Conservation (phyloP, 148 eudicot genomes). For the Polygonum maritimum region DNA sequence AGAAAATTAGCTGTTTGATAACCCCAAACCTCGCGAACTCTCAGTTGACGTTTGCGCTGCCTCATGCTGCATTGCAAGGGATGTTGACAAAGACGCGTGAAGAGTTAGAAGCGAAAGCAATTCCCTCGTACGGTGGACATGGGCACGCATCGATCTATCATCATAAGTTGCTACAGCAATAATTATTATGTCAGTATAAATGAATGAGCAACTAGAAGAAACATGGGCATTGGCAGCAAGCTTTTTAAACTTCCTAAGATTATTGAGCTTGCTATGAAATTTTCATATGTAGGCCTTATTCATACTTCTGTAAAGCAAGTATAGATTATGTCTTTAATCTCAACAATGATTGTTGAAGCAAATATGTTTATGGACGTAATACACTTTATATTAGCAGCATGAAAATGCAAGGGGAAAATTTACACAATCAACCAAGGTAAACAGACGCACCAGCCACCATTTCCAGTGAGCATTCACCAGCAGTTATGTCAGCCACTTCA, state of each 20-base stretch:
- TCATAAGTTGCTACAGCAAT: slow-evolving; percentile 72
- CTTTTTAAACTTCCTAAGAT: not conserved
- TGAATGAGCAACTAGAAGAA: not conserved
- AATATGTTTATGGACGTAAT: not conserved
- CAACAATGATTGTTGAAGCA: not conserved
- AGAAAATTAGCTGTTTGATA: not conserved
- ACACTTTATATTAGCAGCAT: not conserved
- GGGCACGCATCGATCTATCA: slow-evolving; percentile 94
- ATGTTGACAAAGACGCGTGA: slow-evolving; percentile 84
- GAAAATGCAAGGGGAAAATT: no score
- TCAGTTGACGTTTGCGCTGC: slow-evolving; percentile 37
- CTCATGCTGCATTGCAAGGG: slow-evolving; percentile 88
- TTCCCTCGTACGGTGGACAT: slow-evolving; percentile 91
- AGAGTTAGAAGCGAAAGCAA: slow-evolving; percentile 78
- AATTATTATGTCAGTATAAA: not conserved
- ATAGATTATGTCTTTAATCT: not conserved
- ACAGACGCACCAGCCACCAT: slow-evolving; percentile 77
- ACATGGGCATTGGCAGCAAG: not conserved
- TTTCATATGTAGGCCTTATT: not conserved
- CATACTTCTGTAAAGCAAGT: not conserved
- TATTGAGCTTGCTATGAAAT: not conserved
- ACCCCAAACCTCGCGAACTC: slow-evolving; percentile 50
- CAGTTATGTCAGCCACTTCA: slow-evolving; percentile 88
- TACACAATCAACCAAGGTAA: not conserved
- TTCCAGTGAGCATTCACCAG: slow-evolving; percentile 76